These are phyloP conservation scores for Hortaea werneckii DNA, from an alignment of 2,329 filamentous ascomycete species.

Conservation along the genomic window DNA sequence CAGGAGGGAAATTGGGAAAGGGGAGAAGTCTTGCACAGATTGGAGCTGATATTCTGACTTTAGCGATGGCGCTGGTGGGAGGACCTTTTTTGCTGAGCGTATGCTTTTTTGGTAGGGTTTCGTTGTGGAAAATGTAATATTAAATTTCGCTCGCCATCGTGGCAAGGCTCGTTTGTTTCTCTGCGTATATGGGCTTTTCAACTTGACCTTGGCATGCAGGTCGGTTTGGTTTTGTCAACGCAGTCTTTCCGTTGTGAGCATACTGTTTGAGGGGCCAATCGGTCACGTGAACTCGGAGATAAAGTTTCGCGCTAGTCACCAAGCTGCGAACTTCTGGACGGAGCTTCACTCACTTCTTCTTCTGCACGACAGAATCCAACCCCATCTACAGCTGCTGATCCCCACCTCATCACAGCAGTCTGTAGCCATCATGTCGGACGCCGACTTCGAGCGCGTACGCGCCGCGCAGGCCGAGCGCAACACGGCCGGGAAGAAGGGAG, in stretches of 20 bases:
- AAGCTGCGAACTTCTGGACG: not conserved
- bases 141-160: no score
- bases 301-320: not conserved
- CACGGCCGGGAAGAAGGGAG: slow-evolving; percentile 62
- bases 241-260: no score
- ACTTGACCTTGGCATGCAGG: no score
- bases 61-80: slow-evolving; percentile 6
- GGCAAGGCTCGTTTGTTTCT: no score
- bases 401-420: not conserved
- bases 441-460: slow-evolving; percentile 79
- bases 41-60: not conserved
- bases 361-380: not conserved
- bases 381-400: not conserved
- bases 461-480: slow-evolving; percentile 90
- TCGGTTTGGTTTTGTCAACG: no score
- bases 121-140: no score
- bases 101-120: no score
- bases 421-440: slow-evolving; percentile 32
- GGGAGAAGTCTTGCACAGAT: not conserved
- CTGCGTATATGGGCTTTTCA: no score
- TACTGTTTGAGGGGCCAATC: no score
- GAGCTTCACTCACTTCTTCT: no score
- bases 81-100: not conserved
- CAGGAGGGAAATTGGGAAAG: not conserved
- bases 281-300: not conserved